These are phyloP conservation scores for Candida schatavii DNA, from an alignment of 805 yeast genomes.

Conservation along the genomic window DNA sequence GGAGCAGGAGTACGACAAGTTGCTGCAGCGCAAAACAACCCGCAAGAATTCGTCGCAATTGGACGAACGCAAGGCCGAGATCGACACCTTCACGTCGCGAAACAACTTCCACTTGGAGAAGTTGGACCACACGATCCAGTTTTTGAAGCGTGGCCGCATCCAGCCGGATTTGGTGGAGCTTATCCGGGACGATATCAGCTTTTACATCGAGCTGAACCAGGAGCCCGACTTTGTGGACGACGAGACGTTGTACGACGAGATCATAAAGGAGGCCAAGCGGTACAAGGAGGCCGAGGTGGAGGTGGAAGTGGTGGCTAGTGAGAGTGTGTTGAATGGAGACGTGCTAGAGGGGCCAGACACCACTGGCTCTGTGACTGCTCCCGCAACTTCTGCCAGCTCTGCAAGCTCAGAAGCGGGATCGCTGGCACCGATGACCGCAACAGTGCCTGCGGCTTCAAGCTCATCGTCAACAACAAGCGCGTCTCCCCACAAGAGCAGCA, in stretches of 20 bases:
- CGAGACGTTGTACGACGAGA: constrained; percentile 40
- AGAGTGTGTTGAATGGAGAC: constrained; percentile 2
- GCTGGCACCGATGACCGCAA: constrained; percentile 1
- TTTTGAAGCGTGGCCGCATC: constrained; percentile 24
- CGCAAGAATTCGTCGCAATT: constrained; percentile 33
- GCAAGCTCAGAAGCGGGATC: neutral
- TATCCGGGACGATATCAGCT: constrained; percentile 39
- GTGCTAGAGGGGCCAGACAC: neutral
- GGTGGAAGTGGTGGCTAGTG: too few species aligned
- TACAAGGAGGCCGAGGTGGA: neutral
- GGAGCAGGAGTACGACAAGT: constrained; percentile 40
- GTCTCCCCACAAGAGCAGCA: constrained; percentile 2
- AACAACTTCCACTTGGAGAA: constrained; percentile 39
- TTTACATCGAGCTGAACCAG: constrained; percentile 35
- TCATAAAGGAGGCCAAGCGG: constrained; percentile 24
- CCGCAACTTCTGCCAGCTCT: neutral
- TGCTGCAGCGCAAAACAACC: constrained; percentile 35
- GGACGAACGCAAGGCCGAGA: constrained; percentile 41
- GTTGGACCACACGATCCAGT: constrained; percentile 28
- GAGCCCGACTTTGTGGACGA: constrained; percentile 39
- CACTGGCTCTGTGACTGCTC: neutral
- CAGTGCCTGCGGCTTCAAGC: neutral
- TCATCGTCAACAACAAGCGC: neutral
- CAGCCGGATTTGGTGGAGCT: constrained; percentile 28
- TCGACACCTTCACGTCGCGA: constrained; percentile 26